Conservation (phyloP, 2,329 filamentous ascomycete species). For the Fusarium solani-melongenae region DNA sequence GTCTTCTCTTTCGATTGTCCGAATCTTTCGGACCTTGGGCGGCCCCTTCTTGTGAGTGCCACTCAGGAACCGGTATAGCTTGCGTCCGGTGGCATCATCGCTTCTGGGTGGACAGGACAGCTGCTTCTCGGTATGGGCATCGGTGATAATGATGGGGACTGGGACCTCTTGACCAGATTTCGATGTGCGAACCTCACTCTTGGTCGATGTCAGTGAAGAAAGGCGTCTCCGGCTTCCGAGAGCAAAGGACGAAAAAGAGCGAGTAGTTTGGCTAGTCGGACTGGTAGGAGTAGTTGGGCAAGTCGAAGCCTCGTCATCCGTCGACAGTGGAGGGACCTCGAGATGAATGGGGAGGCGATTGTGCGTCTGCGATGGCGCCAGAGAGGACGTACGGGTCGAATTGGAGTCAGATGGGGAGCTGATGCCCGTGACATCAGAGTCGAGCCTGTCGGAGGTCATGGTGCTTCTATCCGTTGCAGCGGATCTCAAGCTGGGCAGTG, state of each 20-base stretch:
- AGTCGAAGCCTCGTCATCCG: slow-evolving; percentile 31
- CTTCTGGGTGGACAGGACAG: not conserved
- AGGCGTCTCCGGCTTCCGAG: slow-evolving; percentile 31
- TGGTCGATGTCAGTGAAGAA: slow-evolving; percentile 32
- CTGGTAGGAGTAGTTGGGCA: slow-evolving; percentile 31
- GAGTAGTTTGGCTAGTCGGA: slow-evolving; percentile 5
- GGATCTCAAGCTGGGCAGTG: slow-evolving; percentile 53
- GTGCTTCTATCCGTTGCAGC: slow-evolving; percentile 32
- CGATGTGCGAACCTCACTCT: slow-evolving; percentile 28
- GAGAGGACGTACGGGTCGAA: slow-evolving; percentile 33
- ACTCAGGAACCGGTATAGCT: slow-evolving; percentile 31
- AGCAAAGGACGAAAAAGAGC: slow-evolving; percentile 32
- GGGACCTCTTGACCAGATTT: slow-evolving; percentile 12
- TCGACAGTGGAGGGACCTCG: slow-evolving; percentile 26
- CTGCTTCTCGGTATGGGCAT: not conserved
- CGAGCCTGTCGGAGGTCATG: slow-evolving; percentile 32
- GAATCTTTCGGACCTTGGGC: slow-evolving; percentile 24
- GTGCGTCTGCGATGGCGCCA: slow-evolving; percentile 29
- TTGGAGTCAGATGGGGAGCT: slow-evolving; percentile 30
- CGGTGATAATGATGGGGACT: slow-evolving; percentile 15
- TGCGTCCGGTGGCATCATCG: slow-evolving; percentile 11
- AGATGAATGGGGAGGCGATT: slow-evolving; percentile 31
- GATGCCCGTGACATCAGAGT: slow-evolving; percentile 16
- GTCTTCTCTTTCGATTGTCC: slow-evolving; percentile 29
- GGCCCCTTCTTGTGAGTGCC: slow-evolving; percentile 34